Evolutionary conservation across 23 red algal genomes (phyloP).

Genomic region (Gracilaria gracilis): DNA sequence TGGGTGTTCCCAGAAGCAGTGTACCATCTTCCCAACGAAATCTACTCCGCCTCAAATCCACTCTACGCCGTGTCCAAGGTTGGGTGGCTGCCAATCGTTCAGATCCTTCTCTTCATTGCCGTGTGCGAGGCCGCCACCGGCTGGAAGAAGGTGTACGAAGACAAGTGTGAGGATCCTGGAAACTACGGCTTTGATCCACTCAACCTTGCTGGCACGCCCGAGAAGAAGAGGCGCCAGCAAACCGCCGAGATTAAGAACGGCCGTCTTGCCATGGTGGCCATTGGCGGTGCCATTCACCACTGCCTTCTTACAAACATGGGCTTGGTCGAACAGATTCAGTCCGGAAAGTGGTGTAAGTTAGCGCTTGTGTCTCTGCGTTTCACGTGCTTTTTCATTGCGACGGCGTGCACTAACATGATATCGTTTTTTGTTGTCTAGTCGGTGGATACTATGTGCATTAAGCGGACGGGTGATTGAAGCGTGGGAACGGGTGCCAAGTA

Average conservation of each 20-base stretch:
- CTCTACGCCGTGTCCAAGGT: constrained; percentile 75
- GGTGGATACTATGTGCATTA: constrained; percentile 72
- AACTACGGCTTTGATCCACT: constrained; percentile 85
- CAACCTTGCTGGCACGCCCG: constrained; percentile 55
- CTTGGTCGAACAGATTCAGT: constrained; percentile 72
- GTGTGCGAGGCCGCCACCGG: constrained; percentile 76
- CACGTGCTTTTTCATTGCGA: too few species aligned
- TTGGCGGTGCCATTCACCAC: constrained; percentile 87
- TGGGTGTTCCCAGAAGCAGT: constrained; percentile 83
- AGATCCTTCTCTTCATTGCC: constrained; percentile 89
- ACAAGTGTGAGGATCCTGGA: constrained; percentile 69
- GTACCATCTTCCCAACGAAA: constrained; percentile 75
- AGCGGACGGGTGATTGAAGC: neutral
- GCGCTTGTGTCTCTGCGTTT: neutral
- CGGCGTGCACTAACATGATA: too few species aligned
- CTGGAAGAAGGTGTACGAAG: constrained; percentile 67
- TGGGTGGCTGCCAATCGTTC: constrained; percentile 55
- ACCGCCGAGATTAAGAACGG: constrained; percentile 91
- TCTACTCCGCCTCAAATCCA: constrained; percentile 78
- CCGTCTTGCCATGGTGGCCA: constrained; percentile 84
- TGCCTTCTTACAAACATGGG: constrained; percentile 80
- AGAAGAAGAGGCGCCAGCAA: constrained; percentile 57
- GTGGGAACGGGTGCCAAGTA: neutral
- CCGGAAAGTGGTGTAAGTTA: constrained; percentile 67
- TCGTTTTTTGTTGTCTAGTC: neutral